These are phyloP conservation scores for Pythium phragmiticola DNA, from an alignment of 352 stramenopile species.

Conservation along the genomic window DNA sequence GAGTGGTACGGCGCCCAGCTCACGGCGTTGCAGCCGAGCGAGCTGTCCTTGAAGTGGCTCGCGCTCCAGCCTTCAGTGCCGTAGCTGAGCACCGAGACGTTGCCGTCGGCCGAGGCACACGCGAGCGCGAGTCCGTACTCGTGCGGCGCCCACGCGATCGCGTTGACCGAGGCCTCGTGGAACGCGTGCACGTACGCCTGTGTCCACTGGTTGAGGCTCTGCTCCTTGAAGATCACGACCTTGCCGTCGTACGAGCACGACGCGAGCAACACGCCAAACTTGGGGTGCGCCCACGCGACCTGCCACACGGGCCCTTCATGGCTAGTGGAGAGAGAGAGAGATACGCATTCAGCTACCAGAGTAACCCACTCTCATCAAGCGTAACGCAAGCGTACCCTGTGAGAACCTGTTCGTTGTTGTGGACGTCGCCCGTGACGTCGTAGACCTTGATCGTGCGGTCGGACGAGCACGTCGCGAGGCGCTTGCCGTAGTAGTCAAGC, in stretches of 20 bases:
- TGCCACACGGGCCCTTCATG: conserved; percentile 98
- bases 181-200: conserved; percentile 90
- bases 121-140: conserved; percentile 95
- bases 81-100: conserved; percentile 89
- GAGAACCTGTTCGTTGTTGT: conserved; percentile 89
- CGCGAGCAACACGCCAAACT: conserved; percentile 94
- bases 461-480: conserved; percentile 97
- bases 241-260: conserved; percentile 98
- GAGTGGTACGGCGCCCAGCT: conserved; percentile 94
- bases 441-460: conserved; percentile 98
- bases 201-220: conserved; percentile 92
- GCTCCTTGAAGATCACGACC: conserved; percentile 97
- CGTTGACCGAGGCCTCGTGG: conserved; percentile 93
- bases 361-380: background rate
- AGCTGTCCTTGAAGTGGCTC: conserved; percentile 93
- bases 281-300: conserved; percentile 98
- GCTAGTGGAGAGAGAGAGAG: conserved; percentile 30
- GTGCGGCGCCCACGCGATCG: conserved; percentile 95
- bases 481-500: conserved; percentile 99
- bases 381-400: conserved; percentile 47
- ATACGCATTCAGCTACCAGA: background rate
- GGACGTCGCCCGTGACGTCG: conserved; percentile 90
- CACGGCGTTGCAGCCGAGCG: conserved; percentile 96
- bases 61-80: conserved; percentile 87
- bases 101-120: conserved; percentile 95